Evolutionary conservation across 2,329 filamentous ascomycete species (phyloP).

Genomic region (Fusarium phyllophilum): DNA sequence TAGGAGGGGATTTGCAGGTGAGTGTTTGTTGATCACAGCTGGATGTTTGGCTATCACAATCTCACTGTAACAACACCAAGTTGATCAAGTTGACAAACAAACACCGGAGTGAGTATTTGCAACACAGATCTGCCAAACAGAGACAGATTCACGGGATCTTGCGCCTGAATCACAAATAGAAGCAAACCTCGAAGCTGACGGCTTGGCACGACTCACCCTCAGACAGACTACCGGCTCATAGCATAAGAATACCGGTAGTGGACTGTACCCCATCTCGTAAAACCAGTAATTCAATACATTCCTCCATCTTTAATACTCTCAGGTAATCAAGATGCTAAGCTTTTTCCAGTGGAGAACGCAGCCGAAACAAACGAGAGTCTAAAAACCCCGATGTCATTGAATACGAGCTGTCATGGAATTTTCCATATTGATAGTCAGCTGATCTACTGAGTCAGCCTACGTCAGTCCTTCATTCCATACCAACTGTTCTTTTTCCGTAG

Average conservation of each 20-base stretch:
- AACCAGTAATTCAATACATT: not conserved
- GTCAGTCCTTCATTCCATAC: not conserved
- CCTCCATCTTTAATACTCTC: not conserved
- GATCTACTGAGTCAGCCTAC: constrained; percentile 9
- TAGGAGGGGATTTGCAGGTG: not conserved
- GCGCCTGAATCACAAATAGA: not conserved
- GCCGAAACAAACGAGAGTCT: constrained; percentile 31
- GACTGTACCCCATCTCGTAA: not conserved
- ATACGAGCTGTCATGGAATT: constrained; percentile 7
- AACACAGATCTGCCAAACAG: not conserved
- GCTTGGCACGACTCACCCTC: constrained; percentile 12
- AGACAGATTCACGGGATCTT: not conserved
- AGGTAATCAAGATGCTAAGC: constrained; percentile 27
- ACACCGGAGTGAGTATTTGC: not conserved
- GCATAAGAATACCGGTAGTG: not conserved
- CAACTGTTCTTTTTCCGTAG: not conserved
- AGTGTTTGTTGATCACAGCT: not conserved
- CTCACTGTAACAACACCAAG: not conserved
- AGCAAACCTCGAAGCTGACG: not conserved
- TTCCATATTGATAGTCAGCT: constrained; percentile 13
- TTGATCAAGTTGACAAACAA: not conserved
- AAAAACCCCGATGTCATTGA: not conserved
- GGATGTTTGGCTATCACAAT: not conserved
- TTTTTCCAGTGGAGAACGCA: constrained; percentile 37
- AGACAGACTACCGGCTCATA: not conserved